Percentiles rank a stretch among this genome's conserved stretches.
phyloP scores from a whole-genome alignment of 306 rosid species.

The Ochetophila trinervis region DNA sequence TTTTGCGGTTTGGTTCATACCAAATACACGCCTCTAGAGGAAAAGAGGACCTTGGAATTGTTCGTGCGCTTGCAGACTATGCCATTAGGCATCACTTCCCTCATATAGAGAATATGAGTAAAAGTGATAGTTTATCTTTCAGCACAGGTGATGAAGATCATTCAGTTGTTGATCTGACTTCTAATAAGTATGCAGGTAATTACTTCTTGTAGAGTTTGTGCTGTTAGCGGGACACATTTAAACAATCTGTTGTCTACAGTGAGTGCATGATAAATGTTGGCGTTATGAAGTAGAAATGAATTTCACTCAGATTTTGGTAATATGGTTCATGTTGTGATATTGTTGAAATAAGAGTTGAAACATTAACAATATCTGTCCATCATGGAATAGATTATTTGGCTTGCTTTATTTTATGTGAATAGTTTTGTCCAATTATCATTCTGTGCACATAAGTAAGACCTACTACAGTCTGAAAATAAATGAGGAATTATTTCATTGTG shows the following conservation, averaged over 20 bases:
- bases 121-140: slow-evolving; percentile 82
- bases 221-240: not conserved
- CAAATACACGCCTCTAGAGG: slow-evolving; percentile 89
- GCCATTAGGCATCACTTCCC: slow-evolving; percentile 85
- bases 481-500: not conserved
- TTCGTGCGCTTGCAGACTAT: slow-evolving; percentile 82
- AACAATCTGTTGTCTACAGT: not conserved
- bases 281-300: no score
- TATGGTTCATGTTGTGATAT: not conserved
- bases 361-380: no score
- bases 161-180: slow-evolving; percentile 89
- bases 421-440: no score
- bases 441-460: not conserved
- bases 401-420: no score
- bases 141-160: slow-evolving; percentile 69
- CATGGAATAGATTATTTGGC: no score
- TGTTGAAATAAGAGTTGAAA: no score
- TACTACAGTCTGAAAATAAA: not conserved
- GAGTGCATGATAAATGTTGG: not conserved
- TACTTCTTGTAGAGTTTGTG: slow-evolving; percentile 1
- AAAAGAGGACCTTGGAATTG: slow-evolving; percentile 68
- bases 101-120: slow-evolving; percentile 79
- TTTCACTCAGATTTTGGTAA: not conserved
- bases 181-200: slow-evolving; percentile 96
- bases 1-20: slow-evolving; percentile 94